Evolutionary conservation across 345 rosid genomes (phyloP).

Genomic region (Eucalyptus coolabah): DNA sequence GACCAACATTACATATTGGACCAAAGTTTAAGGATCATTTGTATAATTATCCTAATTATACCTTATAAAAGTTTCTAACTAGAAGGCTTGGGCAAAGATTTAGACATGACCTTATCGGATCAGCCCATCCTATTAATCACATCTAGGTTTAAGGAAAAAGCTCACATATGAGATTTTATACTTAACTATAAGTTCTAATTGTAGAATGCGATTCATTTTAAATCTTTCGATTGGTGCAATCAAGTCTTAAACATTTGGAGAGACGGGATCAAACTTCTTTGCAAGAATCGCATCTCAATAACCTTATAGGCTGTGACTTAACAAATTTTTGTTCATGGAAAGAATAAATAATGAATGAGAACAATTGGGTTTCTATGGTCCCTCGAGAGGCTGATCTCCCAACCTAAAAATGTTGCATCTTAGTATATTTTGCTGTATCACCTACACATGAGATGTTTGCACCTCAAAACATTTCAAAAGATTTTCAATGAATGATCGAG

Average conservation of each 20-base stretch:
- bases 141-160: not conserved
- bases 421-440: not conserved
- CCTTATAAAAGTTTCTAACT: not conserved
- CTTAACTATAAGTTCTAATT: not conserved
- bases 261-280: not conserved
- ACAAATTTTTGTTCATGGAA: not conserved
- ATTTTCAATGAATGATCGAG: not conserved
- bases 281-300: not conserved
- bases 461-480: not conserved
- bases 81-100: not conserved
- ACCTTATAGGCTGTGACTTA: not conserved
- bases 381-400: not conserved
- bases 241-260: not conserved
- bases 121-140: not conserved
- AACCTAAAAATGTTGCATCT: not conserved
- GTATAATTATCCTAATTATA: not conserved
- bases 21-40: accelerated
- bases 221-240: not conserved
- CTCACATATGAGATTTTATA: not conserved
- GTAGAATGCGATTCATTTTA: not conserved
- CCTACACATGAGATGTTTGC: not conserved
- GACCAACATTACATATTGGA: accelerated
- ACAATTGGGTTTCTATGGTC: not conserved
- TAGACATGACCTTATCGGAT: not conserved
- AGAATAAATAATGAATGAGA: not conserved